Base-by-base conservation (phyloP, 352 stramenopile genomes). In the Globisporangium abappressorium region DNA sequence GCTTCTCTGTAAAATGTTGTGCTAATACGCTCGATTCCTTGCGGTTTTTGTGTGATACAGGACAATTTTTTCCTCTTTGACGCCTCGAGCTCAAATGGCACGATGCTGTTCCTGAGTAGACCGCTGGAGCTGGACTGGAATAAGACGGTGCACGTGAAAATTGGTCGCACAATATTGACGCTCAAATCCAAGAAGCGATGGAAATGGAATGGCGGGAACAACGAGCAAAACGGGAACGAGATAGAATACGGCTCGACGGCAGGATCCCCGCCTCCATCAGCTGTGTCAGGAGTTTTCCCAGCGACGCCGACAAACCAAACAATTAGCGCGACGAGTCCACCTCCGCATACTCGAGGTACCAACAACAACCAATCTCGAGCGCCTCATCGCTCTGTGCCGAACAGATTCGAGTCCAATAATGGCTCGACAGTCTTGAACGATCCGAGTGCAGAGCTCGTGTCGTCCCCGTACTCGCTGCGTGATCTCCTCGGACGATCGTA, bases 131-230 rank as follows among this genome's bases (percentile, higher is more conserved):
- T 94, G 67, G 87, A 94, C 9, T 94, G 85, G 85, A 91, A 91
- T 69, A 92, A 93, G 68, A 79, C 81, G 1, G 79, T 91, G 53
- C 85, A 93, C 65, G 87, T 94, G 33, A 94, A 94, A 61, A 94
- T 94, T 28, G 87, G 87, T 7, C 85, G 87, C 65, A 94, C 87
- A 30, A 93, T 94, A 49, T 69, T 94, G 33, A 93, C 87, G 18
- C 77, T 94, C 30, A 92, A 90, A 63, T 86, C 87, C 2, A 94
- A 94, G 73, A 93, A 92, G 66, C 83, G 85, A 20, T 93, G 85
- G 85, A 89, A 90, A 77, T 94, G 85, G 85, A 77, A 74, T 11
- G 81, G 81, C 28, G 78, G 79, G 18, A 69, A 72, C 46, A 78
- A 74, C 8, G 76, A 82, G n/a, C 74, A 80, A 38, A 66, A 78